Conservation (phyloP, 768 basidiomycete species). For the Exidia glandulosa region DNA sequence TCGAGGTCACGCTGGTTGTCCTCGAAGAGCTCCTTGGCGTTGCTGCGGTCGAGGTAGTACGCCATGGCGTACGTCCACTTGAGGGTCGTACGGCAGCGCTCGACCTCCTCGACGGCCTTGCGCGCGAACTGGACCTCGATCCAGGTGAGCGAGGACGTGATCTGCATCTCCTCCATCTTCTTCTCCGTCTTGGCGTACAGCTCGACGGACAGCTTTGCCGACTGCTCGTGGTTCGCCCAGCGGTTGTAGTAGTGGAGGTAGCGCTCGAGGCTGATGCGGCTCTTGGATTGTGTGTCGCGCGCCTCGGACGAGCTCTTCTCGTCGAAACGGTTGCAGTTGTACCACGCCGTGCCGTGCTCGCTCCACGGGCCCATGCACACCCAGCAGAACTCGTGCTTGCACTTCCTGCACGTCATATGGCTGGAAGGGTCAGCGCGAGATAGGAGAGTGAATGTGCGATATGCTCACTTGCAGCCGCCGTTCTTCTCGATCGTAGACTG, state of each 20-base stretch:
- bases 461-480: constrained; percentile 95
- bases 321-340: constrained; percentile 95
- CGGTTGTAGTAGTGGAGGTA: constrained; percentile 99
- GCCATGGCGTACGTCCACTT: constrained; percentile 99
- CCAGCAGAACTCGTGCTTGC: constrained; percentile 98
- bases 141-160: constrained; percentile 86
- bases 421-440: constrained; percentile 27
- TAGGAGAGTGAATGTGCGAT: neutral
- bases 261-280: constrained; percentile 83
- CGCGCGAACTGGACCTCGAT: constrained; percentile 99
- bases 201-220: constrained; percentile 90
- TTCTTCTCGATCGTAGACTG: constrained; percentile 99
- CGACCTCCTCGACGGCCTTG: constrained; percentile 89
- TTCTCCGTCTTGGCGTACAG: constrained; percentile 93
- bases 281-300: constrained; percentile 83
- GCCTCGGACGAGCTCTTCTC: constrained; percentile 83
- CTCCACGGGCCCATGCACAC: constrained; percentile 99
- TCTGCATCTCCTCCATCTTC: constrained; percentile 99
- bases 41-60: constrained; percentile 84
- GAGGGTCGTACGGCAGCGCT: constrained; percentile 85
- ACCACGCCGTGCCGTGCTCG: constrained; percentile 96
- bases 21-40: constrained; percentile 91
- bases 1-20: constrained; percentile 97
- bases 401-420: constrained; percentile 99
- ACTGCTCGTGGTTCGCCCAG: constrained; percentile 99